Evolutionary conservation across 306 rosid species (phyloP).

Genomic region (Vigna angularis): DNA sequence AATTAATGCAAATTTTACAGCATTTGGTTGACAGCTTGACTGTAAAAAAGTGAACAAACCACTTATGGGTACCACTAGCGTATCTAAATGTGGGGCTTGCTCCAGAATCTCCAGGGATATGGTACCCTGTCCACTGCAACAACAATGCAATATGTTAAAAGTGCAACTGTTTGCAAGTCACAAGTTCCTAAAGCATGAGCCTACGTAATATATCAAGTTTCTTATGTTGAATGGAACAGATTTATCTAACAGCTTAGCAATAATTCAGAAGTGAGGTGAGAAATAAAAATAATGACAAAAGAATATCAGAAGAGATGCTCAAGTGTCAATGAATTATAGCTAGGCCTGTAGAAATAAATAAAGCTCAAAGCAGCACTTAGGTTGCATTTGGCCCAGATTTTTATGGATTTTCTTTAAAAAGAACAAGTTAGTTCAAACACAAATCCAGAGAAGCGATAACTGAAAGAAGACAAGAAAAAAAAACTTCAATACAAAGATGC

Average conservation of each 20-base stretch:
- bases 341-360: not conserved
- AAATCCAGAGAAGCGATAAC: not conserved
- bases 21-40: constrained; percentile 25
- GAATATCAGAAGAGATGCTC: constrained; percentile 11
- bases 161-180: constrained; percentile 29
- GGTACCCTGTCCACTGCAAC: constrained; percentile 96
- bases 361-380: not conserved
- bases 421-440: not conserved
- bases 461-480: not conserved
- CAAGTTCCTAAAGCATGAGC: constrained; percentile 27
- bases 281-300: constrained; percentile 3
- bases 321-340: constrained; percentile 8
- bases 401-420: not conserved
- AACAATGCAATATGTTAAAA: constrained; percentile 42
- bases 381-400: not conserved
- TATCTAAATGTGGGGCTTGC: constrained; percentile 78
- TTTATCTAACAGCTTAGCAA: constrained; percentile 13
- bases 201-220: constrained; percentile 18
- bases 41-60: constrained; percentile 59
- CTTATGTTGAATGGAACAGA: constrained; percentile 13
- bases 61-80: constrained; percentile 81
- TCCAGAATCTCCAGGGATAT: constrained; percentile 83
- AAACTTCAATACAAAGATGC: not conserved
- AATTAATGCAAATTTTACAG: constrained; percentile 12
- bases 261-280: not conserved